Conservation (phyloP, 1,284 basidiomycete species). For the Stygiomarasmius scandens region DNA sequence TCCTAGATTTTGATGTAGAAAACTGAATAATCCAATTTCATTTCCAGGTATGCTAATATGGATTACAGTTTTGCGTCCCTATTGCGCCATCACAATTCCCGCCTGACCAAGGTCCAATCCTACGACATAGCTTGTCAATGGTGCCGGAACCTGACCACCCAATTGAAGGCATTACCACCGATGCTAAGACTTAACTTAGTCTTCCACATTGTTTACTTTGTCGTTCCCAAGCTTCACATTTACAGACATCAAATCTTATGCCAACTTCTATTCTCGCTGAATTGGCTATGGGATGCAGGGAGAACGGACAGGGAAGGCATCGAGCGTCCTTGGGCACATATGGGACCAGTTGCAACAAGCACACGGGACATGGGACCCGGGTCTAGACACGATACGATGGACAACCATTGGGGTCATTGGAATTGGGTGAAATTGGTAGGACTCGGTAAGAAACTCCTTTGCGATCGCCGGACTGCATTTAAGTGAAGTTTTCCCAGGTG, state of each 20-base stretch:
- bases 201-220: not conserved
- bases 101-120: not conserved
- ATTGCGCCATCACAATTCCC: not conserved
- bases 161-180: conserved; percentile 5
- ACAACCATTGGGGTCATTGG: conserved; percentile 30
- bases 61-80: conserved; percentile 23
- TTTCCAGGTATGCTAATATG: conserved; percentile 27
- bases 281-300: conserved; percentile 1
- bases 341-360: conserved; percentile 17
- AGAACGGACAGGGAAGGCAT: conserved; percentile 17
- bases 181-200: not conserved
- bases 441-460: not conserved
- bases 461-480: not conserved
- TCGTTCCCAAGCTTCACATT: conserved; percentile 13
- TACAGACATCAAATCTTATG: conserved; percentile 12
- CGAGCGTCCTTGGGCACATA: conserved; percentile 17
- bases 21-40: not conserved
- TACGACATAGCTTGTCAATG: conserved; percentile 18
- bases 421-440: conserved; percentile 30
- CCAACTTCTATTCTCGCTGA: conserved; percentile 18
- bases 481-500: not conserved
- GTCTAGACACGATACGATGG: conserved; percentile 23
- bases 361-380: conserved; percentile 30
- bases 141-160: conserved; percentile 15
- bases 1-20: not conserved